Conservation (phyloP, 2,329 filamentous ascomycete genomes). For the Emmonsiellopsis sp. region DNA sequence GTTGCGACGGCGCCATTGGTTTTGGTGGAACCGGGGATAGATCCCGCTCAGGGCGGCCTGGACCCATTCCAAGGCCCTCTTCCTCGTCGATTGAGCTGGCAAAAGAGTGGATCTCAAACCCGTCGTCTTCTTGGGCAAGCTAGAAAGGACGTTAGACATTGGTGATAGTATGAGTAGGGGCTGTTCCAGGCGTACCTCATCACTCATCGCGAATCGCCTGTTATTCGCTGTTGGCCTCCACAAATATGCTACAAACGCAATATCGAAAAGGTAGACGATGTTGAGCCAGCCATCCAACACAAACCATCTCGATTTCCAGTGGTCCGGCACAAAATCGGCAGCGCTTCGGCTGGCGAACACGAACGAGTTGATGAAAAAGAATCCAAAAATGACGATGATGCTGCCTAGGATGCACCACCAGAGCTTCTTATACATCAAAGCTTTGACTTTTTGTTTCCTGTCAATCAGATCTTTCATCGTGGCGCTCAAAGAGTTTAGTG, state of each 20-base stretch:
- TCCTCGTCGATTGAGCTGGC: conserved; percentile 64
- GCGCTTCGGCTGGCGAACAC: conserved; percentile 79
- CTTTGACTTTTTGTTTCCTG: conserved; percentile 87
- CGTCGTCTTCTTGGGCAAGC: conserved; percentile 96
- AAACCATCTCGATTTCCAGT: conserved; percentile 98
- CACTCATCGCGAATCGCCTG: conserved; percentile 94
- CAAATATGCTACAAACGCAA: conserved; percentile 86
- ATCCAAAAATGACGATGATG: conserved; percentile 91
- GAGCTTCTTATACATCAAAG: conserved; percentile 92
- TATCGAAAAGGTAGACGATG: conserved; percentile 88
- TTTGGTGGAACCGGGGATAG: conserved; percentile 39
- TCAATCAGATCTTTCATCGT: conserved; percentile 96
- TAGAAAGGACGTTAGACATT: conserved; percentile 25
- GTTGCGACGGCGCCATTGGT: conserved; percentile 40
- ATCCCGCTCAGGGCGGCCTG: conserved; percentile 24
- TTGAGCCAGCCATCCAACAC: conserved; percentile 96
- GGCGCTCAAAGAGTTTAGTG: conserved; percentile 83
- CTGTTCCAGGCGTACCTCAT: conserved; percentile 55
- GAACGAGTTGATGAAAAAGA: conserved; percentile 98
- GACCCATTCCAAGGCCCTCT: conserved; percentile 36
- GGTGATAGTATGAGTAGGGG: neutral
- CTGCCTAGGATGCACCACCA: conserved; percentile 96
- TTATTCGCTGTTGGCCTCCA: conserved; percentile 98
- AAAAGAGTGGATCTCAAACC: conserved; percentile 92
- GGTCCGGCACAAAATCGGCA: conserved; percentile 85